Base-by-base conservation (phyloP, 305 asterid species). In the Salvia sclarea region DNA sequence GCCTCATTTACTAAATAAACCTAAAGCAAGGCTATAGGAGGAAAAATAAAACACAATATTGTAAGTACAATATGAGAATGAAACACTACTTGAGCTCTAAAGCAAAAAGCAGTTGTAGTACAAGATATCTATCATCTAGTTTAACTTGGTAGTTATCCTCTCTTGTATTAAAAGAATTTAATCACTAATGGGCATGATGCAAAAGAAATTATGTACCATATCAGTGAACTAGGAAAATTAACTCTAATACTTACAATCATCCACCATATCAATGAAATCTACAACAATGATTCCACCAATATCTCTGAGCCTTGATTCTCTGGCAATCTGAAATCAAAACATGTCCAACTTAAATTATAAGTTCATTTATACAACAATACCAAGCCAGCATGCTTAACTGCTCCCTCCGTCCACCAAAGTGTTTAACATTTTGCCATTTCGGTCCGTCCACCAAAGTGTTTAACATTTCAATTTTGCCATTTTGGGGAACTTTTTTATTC, bases 221-320 rank as follows among this genome's bases (percentile, higher is more conserved):
- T 54, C 37, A 24, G 57, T 63, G 70, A 62, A 56, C 25, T 17
- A 20, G 21, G 77, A 62, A 24, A 41, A 58, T 47, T 53, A 38
- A 21, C 47, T 50, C 31, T 61, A 45, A 16, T 70, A 84, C 99
- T 87, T 86, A 95, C 99, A 75, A 70, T 95, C 98, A 65, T 89
- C 95, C 74, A 80, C n/a, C 99, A 95, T 91, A 82, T 95, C 99
- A 74, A 95, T 95, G 87, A 95, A 91, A 86, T 91, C 99, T 50
- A 95, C 98, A 44, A 95, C 96, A 71, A 95, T 91, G 71, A 95
- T 89, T 74, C 99, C 98, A 79, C 98, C 99, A 76, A 94, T 78
- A 69, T 94, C 99, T 80, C 99, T 90, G 83, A 94, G 87, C 90
- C 98, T 83, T 76, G 91, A 71, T 81, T 95, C 99, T 82, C 97